Evolutionary conservation across 768 basidiomycete genomes (phyloP).

Genomic region (Tylopilus balloui): DNA sequence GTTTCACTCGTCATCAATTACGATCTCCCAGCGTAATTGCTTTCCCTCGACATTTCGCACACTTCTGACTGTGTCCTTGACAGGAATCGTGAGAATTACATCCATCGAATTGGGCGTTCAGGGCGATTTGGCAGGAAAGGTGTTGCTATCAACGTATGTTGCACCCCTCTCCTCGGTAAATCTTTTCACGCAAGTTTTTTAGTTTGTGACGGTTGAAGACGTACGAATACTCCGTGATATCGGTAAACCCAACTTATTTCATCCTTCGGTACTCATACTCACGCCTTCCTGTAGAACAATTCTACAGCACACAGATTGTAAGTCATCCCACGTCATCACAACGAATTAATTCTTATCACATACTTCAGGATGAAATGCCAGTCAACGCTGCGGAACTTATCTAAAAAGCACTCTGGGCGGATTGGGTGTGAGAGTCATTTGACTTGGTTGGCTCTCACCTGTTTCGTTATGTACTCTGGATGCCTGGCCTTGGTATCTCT

Average conservation of each 20-base stretch:
- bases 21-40: slow-evolving; percentile 81
- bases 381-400: slow-evolving; percentile 97
- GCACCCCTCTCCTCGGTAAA: slow-evolving; percentile 1
- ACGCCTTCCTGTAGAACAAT: slow-evolving; percentile 62
- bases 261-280: slow-evolving; percentile 7
- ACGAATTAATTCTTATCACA: slow-evolving; percentile 19
- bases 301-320: slow-evolving; percentile 93
- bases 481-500: slow-evolving; percentile 8
- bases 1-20: slow-evolving; percentile 98
- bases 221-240: slow-evolving; percentile 96
- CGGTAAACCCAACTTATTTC: slow-evolving; percentile 46
- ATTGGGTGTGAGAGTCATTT: slow-evolving; percentile 1
- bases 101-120: slow-evolving; percentile 98
- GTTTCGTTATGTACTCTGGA: slow-evolving; percentile 18
- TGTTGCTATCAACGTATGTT: slow-evolving; percentile 94
- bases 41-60: slow-evolving; percentile 5
- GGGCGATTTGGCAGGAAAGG: slow-evolving; percentile 99
- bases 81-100: slow-evolving; percentile 98
- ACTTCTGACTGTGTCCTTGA: slow-evolving; percentile 14
- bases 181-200: slow-evolving; percentile 18
- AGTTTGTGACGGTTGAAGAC: slow-evolving; percentile 95
- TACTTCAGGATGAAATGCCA: slow-evolving; percentile 90
- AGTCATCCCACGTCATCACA: slow-evolving; percentile 22
- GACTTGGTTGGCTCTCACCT: slow-evolving; percentile 3
- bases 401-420: slow-evolving; percentile 35